These are phyloP conservation scores for Saussurea involucrata DNA, from an alignment of 129 eudicot species.

Conservation along the genomic window DNA sequence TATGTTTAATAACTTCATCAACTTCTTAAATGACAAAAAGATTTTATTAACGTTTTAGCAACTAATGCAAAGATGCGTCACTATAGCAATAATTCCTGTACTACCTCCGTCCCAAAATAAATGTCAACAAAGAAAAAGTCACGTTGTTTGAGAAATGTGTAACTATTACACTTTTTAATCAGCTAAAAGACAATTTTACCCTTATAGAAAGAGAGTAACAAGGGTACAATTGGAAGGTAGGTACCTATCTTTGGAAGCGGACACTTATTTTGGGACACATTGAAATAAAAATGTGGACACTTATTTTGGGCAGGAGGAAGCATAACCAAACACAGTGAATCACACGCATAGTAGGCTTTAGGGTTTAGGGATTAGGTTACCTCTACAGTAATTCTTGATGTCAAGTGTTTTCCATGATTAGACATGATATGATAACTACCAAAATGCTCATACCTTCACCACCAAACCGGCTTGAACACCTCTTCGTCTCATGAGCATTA, in stretches of 20 bases:
- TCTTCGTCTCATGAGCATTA: constrained; percentile 98
- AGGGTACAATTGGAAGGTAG: neutral
- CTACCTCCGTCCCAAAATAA: neutral
- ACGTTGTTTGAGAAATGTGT: neutral
- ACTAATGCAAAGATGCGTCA: neutral
- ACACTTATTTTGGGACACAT: neutral
- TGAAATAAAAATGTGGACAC: neutral
- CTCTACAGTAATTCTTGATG: neutral
- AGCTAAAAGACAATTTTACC: neutral
- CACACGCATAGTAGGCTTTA: neutral
- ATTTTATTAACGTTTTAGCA: neutral
- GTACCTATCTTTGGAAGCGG: neutral
- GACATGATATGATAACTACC: neutral
- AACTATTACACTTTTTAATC: neutral
- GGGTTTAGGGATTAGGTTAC: neutral
- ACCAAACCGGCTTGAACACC: constrained; percentile 94
- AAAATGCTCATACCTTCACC: constrained; percentile 60
- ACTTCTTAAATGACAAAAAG: neutral
- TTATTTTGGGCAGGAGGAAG: neutral
- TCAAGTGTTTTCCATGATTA: neutral
- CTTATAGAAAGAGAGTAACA: neutral
- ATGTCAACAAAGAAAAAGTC: neutral
- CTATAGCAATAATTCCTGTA: neutral
- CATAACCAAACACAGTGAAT: neutral
- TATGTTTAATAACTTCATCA: constrained; percentile 30